Evolutionary conservation across 2,329 filamentous ascomycete species (phyloP).

Genomic region (Calonectria hongkongensis): DNA sequence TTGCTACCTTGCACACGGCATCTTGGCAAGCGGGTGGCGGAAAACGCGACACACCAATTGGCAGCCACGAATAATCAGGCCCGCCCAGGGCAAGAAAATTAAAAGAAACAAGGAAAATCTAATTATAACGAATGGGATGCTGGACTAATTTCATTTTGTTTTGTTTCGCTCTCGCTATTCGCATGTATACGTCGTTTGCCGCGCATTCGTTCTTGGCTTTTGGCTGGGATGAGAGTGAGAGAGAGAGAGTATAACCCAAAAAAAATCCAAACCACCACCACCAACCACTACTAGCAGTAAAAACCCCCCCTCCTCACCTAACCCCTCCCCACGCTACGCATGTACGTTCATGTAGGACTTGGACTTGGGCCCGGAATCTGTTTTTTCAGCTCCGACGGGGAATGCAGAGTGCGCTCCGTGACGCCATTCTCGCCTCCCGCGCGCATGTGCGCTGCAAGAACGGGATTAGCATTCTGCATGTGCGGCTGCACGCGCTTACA

Average conservation of each 20-base stretch:
- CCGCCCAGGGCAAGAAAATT: background rate
- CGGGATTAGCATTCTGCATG: conserved; percentile 23
- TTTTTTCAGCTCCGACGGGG: conserved; percentile 50
- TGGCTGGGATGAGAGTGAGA: background rate
- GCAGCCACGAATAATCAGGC: background rate
- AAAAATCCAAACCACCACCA: background rate
- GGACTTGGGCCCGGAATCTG: conserved; percentile 36
- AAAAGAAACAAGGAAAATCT: background rate
- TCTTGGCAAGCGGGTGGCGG: conserved; percentile 27
- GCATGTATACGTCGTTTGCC: background rate
- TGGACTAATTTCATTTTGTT: background rate
- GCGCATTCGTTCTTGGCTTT: background rate
- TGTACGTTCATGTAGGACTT: conserved; percentile 43
- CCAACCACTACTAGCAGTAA: background rate
- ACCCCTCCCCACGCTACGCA: conserved; percentile 24
- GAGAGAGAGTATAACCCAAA: background rate
- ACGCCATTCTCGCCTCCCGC: conserved; percentile 46
- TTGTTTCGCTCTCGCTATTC: background rate
- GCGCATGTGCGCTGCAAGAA: conserved; percentile 37
- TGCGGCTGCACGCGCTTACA: conserved; percentile 24
- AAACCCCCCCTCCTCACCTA: background rate
- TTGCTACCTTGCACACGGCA: conserved; percentile 25
- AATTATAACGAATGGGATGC: background rate
- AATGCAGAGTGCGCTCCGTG: conserved; percentile 42
- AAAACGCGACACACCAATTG: conserved; percentile 14